These are phyloP conservation scores for Torrubiellomyces zombiae DNA, from an alignment of 2,329 filamentous ascomycete species.

Conservation along the genomic window DNA sequence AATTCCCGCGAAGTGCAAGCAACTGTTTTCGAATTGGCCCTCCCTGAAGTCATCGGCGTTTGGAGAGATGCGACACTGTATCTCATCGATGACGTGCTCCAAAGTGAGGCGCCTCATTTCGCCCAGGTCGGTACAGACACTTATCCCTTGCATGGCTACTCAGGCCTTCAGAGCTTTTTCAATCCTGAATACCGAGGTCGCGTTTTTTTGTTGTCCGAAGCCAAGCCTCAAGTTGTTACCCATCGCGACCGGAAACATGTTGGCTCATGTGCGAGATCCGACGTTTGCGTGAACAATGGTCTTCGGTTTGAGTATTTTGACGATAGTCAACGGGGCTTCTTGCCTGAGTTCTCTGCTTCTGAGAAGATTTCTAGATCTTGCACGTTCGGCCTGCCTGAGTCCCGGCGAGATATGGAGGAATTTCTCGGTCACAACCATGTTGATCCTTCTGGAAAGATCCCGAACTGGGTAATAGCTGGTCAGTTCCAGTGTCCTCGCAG, in stretches of 20 bases:
- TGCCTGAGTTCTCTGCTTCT: background rate
- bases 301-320: slow-evolving; percentile 9
- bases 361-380: slow-evolving; percentile 2
- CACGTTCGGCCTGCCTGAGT: slow-evolving; percentile 6
- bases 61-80: slow-evolving; percentile 33
- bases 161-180: slow-evolving; percentile 2
- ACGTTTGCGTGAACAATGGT: slow-evolving; percentile 10
- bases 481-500: slow-evolving; percentile 28
- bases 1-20: slow-evolving; percentile 19
- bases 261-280: background rate
- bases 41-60: slow-evolving; percentile 21
- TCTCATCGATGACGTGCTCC: slow-evolving; percentile 23
- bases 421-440: slow-evolving; percentile 6
- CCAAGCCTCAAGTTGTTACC: slow-evolving; percentile 6
- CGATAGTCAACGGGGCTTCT: background rate
- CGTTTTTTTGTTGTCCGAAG: slow-evolving; percentile 7
- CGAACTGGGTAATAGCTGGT: slow-evolving; percentile 35
- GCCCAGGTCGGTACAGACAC: no score
- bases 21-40: slow-evolving; percentile 34
- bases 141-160: slow-evolving; percentile 5
- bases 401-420: slow-evolving; percentile 3
- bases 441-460: slow-evolving; percentile 5
- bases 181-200: background rate
- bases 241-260: slow-evolving; percentile 4
- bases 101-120: no score